Conservation (phyloP, 768 basidiomycete genomes). For the Termitomyces sp. region DNA sequence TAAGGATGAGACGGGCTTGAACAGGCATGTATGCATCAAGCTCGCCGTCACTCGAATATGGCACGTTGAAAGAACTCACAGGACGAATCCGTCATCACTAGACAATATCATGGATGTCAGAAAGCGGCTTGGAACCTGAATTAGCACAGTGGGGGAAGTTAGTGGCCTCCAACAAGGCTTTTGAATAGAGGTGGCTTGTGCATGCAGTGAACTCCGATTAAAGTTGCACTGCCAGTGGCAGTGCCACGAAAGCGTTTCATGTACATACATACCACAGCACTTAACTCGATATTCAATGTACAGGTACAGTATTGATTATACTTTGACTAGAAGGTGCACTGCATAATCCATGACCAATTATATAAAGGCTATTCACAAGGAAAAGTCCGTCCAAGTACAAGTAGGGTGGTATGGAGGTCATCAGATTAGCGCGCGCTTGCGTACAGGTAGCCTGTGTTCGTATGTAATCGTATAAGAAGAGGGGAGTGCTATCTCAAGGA, state of each 20-base stretch:
- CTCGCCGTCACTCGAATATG: neutral
- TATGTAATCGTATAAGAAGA: neutral
- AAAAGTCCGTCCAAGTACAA: neutral
- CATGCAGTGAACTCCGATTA: neutral
- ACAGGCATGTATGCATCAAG: neutral
- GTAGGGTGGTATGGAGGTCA: neutral
- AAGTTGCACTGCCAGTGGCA: too few species aligned
- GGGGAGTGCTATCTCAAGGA: neutral
- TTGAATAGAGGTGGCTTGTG: neutral
- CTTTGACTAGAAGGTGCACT: neutral
- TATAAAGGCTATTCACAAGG: neutral
- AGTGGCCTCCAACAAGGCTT: neutral
- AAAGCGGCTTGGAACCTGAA: neutral
- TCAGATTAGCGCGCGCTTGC: neutral
- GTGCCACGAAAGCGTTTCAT: too few species aligned
- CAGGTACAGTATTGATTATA: neutral
- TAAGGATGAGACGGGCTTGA: neutral
- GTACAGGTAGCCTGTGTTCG: neutral
- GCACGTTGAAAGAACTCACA: constrained; percentile 2
- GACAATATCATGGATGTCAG: neutral
- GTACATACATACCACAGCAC: neutral
- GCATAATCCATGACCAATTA: neutral
- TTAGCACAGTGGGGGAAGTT: neutral
- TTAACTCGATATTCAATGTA: neutral
- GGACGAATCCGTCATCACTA: neutral